A percentile compares a stretch with the other conserved stretches of the same genome.
Conservation (phyloP, 345 rosid genomes). For the Aurinia saxatilis region DNA sequence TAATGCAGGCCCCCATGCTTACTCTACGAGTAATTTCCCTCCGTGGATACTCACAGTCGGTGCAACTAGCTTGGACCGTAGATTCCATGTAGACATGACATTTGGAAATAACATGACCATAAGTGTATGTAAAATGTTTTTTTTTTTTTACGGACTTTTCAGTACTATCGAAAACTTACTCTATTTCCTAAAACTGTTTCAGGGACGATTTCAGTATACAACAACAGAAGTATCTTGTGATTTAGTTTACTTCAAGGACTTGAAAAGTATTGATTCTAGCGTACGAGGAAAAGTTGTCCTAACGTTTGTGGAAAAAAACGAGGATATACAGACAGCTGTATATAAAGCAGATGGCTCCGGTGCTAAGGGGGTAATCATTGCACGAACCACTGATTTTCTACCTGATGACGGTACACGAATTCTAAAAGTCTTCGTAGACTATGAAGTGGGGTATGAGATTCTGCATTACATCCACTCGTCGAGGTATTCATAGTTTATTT, state of each 20-base stretch:
- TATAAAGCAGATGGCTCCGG: no score
- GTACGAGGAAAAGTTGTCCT: not conserved
- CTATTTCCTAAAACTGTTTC: not conserved
- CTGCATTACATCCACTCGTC: constrained; percentile 11
- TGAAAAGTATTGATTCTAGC: not conserved
- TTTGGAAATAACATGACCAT: constrained; percentile 17
- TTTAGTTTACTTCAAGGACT: constrained; percentile 7
- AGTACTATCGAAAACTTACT: not conserved
- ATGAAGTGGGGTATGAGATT: constrained; percentile 14
- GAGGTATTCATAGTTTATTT: not conserved
- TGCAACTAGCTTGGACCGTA: constrained; percentile 15
- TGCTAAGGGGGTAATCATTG: not conserved
- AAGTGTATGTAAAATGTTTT: not conserved
- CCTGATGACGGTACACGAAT: fast-evolving
- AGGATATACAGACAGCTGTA: no score
- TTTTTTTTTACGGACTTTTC: not conserved
- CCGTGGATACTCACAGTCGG: constrained; percentile 17
- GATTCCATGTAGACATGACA: constrained; percentile 2
- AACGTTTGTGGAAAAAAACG: not conserved
- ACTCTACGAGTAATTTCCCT: not conserved
- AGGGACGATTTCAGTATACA: not conserved
- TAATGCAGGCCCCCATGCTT: not conserved
- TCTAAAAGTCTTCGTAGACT: not conserved
- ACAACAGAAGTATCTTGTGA: not conserved
- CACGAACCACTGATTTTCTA: not conserved